These are phyloP conservation scores for Yamadazyma insecticola DNA, from an alignment of 805 yeast genomes.

Conservation along the genomic window DNA sequence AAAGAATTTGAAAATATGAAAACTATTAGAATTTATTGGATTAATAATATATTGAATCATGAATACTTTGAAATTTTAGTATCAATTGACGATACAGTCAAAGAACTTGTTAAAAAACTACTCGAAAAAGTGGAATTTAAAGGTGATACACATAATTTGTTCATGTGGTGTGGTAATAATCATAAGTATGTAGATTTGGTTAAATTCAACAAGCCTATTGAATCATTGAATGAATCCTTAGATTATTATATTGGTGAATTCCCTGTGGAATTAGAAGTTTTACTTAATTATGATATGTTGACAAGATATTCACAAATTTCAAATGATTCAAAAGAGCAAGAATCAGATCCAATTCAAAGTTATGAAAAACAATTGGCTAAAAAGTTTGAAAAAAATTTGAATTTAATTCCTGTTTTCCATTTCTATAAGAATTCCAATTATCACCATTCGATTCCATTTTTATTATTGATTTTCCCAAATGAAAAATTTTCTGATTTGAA, in stretches of 20 bases:
- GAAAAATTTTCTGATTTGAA: constrained; percentile 64
- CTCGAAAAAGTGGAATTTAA: constrained; percentile 46
- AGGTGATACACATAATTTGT: constrained; percentile 41
- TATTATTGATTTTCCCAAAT: constrained; percentile 63
- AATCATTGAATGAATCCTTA: constrained; percentile 26
- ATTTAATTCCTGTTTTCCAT: constrained; percentile 66
- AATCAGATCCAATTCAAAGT: constrained; percentile 20
- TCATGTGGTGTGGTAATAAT: constrained; percentile 55
- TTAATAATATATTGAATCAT: constrained; percentile 64
- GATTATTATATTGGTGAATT: constrained; percentile 39
- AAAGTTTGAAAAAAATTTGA: constrained; percentile 23
- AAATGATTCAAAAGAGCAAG: constrained; percentile 15
- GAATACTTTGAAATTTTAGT: constrained; percentile 66
- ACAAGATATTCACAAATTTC: constrained; percentile 13
- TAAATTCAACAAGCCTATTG: constrained; percentile 32
- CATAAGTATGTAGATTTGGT: constrained; percentile 35
- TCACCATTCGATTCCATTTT: constrained; percentile 82
- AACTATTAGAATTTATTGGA: constrained; percentile 63
- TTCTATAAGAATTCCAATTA: constrained; percentile 64
- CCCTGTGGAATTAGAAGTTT: constrained; percentile 39
- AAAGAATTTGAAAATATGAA: constrained; percentile 75
- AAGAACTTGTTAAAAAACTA: constrained; percentile 49
- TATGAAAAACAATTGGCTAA: constrained; percentile 21
- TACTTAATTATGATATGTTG: constrained; percentile 32
- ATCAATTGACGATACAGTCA: constrained; percentile 56